Evolutionary conservation across 495 filamentous ascomycete species (phyloP).

Genomic region (Pyronema domesticum): DNA sequence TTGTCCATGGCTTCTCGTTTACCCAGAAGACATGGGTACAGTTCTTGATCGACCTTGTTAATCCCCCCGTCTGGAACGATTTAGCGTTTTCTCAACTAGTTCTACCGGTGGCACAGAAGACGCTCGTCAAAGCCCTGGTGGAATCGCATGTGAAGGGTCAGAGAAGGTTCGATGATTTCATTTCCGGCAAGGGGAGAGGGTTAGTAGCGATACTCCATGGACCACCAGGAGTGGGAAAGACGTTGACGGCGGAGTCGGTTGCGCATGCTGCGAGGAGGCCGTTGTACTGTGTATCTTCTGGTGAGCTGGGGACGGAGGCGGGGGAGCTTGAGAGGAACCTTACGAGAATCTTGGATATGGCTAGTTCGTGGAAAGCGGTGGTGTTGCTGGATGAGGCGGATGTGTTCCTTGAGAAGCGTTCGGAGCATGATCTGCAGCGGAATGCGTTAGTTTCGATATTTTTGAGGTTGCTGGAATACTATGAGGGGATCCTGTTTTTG

Average conservation of each 20-base stretch:
- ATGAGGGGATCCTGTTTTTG: conserved; percentile 39
- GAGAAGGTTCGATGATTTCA: conserved; percentile 28
- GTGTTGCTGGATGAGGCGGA: conserved; percentile 42
- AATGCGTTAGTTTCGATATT: conserved; percentile 40
- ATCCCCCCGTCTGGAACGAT: conserved; percentile 34
- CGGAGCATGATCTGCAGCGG: conserved; percentile 27
- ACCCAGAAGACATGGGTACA: conserved; percentile 26
- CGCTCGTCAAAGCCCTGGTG: conserved; percentile 36
- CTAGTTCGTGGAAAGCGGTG: conserved; percentile 33
- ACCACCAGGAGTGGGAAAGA: conserved; percentile 6
- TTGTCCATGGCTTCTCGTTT: conserved; percentile 25
- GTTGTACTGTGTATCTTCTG: conserved; percentile 36
- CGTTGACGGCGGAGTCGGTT: conserved; percentile 6
- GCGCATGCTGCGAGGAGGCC: conserved; percentile 23
- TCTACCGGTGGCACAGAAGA: conserved; percentile 34
- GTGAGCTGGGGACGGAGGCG: conserved; percentile 37
- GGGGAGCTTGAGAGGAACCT: conserved; percentile 34
- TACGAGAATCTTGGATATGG: conserved; percentile 34
- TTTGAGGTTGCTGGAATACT: conserved; percentile 41
- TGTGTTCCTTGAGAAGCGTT: conserved; percentile 36
- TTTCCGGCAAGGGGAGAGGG: conserved; percentile 25
- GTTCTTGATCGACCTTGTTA: conserved; percentile 24
- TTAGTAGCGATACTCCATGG: conserved; percentile 7
- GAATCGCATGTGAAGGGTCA: conserved; percentile 28
- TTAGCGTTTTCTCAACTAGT: conserved; percentile 40